Conservation (phyloP, 2,329 filamentous ascomycete genomes). For the Dryadomyces sulphureus region DNA sequence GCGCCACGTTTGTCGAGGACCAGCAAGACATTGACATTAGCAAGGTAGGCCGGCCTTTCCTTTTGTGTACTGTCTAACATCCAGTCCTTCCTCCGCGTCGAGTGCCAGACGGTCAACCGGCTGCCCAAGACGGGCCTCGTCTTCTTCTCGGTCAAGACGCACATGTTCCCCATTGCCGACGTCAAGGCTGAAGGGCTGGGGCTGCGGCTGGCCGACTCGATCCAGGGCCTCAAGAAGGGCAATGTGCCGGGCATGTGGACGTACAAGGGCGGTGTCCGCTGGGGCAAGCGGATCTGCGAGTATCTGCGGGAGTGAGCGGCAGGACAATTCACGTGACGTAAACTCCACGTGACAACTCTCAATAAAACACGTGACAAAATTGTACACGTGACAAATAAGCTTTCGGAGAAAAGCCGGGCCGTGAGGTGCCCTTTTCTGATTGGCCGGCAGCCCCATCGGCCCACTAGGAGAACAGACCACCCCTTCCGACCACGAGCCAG, state of each 20-base stretch:
- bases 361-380: too few relatives aligned
- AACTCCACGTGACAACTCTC: too few relatives aligned
- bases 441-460: too few relatives aligned
- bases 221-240: slow-evolving; percentile 33
- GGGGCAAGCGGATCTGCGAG: slow-evolving; percentile 30
- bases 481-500: neutral
- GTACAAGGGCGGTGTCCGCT: slow-evolving; percentile 34
- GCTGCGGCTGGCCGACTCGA: slow-evolving; percentile 30
- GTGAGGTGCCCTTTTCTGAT: too few relatives aligned
- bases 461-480: neutral
- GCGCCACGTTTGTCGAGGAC: slow-evolving; percentile 19
- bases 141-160: slow-evolving; percentile 42
- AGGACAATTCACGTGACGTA: neutral
- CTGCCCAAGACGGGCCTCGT: slow-evolving; percentile 30
- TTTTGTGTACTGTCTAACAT: neutral
- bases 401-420: too few relatives aligned
- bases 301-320: slow-evolving; percentile 23
- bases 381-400: too few relatives aligned
- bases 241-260: slow-evolving; percentile 39
- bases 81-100: slow-evolving; percentile 26
- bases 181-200: slow-evolving; percentile 35
- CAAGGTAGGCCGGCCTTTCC: slow-evolving; percentile 14
- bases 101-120: slow-evolving; percentile 36
- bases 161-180: slow-evolving; percentile 30
- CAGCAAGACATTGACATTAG: slow-evolving; percentile 24